Evolutionary conservation across 164 flowering plant species (phyloP).

Genomic region (Vitis rupestris): DNA sequence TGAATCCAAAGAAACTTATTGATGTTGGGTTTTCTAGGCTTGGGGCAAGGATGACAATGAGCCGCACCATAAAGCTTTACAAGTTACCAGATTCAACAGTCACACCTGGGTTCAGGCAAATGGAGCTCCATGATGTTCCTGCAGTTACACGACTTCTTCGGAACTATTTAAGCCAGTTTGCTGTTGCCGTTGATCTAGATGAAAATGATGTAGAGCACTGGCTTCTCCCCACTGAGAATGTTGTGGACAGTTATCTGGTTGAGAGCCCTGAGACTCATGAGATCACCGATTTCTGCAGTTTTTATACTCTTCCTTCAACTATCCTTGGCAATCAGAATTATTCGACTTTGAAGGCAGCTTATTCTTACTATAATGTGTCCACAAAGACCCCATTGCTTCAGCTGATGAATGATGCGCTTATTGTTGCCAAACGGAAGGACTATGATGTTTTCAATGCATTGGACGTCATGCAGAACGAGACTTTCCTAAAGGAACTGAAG

Average conservation of each 20-base stretch:
- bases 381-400: constrained; percentile 54
- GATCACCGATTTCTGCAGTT: constrained; percentile 58
- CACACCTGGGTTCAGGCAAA: constrained; percentile 52
- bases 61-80: constrained; percentile 56
- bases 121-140: constrained; percentile 51
- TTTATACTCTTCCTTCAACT: constrained; percentile 57
- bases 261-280: constrained; percentile 51
- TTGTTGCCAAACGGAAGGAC: constrained; percentile 47
- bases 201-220: constrained; percentile 54
- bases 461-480: constrained; percentile 54
- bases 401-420: constrained; percentile 56
- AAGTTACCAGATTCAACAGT: constrained; percentile 46
- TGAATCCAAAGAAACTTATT: constrained; percentile 58
- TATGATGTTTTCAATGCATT: constrained; percentile 58
- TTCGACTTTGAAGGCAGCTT: constrained; percentile 50
- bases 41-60: constrained; percentile 63
- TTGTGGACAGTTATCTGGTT: constrained; percentile 53
- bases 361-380: constrained; percentile 52
- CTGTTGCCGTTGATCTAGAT: constrained; percentile 48
- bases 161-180: constrained; percentile 39
- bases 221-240: constrained; percentile 48
- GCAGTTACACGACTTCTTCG: constrained; percentile 48
- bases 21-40: constrained; percentile 68
- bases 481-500: constrained; percentile 51
- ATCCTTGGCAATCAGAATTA: constrained; percentile 52